Evolutionary conservation across 179 eudicot genomes (phyloP).

Genomic region (Silene vulgaris): DNA sequence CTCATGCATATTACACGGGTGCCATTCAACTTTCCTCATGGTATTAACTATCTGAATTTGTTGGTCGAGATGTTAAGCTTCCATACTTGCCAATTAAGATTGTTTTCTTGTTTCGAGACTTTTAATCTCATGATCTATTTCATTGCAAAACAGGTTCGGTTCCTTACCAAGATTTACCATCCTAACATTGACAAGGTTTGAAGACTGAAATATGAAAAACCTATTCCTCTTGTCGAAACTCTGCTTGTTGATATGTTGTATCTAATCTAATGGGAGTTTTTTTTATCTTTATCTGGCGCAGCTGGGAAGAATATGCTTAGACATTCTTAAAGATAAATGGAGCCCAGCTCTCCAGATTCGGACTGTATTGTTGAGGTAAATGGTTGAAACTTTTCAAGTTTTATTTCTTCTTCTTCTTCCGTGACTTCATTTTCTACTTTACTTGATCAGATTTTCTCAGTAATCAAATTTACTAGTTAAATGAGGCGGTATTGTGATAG

Average conservation of each 20-base stretch:
- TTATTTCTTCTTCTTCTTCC: background rate
- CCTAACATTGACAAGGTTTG: slow-evolving; percentile 85
- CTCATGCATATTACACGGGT: background rate
- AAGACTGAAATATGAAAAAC: background rate
- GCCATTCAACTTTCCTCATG: background rate
- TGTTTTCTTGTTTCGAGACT: background rate
- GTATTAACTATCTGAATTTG: background rate
- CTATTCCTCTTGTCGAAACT: background rate
- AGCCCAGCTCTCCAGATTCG: slow-evolving; percentile 97
- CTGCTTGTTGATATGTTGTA: background rate
- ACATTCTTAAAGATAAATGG: slow-evolving; percentile 96
- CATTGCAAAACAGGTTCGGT: slow-evolving; percentile 65
- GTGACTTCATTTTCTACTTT: background rate
- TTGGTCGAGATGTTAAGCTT: background rate
- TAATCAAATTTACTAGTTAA: background rate
- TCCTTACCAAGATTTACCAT: slow-evolving; percentile 94
- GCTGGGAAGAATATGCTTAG: slow-evolving; percentile 99
- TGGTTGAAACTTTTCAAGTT: background rate
- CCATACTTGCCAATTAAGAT: too few species aligned
- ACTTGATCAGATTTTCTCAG: background rate
- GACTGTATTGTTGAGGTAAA: slow-evolving; percentile 77
- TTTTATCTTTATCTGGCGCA: slow-evolving; percentile 15
- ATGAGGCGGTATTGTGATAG: background rate
- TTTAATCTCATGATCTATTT: background rate
- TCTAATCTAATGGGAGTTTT: background rate